Base-by-base conservation (phyloP, 2,329 filamentous ascomycete species). In the Aspergillus costaricaensis region DNA sequence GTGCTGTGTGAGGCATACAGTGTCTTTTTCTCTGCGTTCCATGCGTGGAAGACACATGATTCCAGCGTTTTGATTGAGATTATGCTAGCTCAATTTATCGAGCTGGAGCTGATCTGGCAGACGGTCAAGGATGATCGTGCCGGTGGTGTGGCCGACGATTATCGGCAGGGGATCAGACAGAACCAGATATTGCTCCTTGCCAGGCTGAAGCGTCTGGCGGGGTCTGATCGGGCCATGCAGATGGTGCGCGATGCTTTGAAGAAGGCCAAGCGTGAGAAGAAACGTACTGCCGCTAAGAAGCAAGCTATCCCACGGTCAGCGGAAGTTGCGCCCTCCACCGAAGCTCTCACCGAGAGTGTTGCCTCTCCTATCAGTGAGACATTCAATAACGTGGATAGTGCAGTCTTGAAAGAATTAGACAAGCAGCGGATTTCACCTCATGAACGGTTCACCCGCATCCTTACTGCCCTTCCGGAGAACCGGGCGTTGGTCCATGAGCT, bases 21-120 rank as follows among this genome's bases (percentile, higher is more conserved):
- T 53, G 80, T 85, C 3, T 89, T 87, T 67, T 81, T 85, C 48
- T 82, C 84, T 8, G 85, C 86, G 12, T 88, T 89, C 67, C 82
- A 85, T 61, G 85, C 86, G 4, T 89, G 86, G 86, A 86, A 88
- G 69, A 79, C 85, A 12, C 83, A 86, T 63, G 86, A 89, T 67
- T 85, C 85, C 0, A 85, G 81, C 15, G 82, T 86, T 2, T 73
- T 89, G 49, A 82, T 88, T 61, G 85, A 88, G 65, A 86, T 86
- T 41, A 88, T 89, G 86, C 79, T 89, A 17, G 85, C 84, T 9
- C 86, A 86, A 25, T 89, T 88, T 67, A 84, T 88, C 43, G 86
- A 87, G 68, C 77, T 89, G 17, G 86, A 89, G 67, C 80, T 86
- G 17, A 89, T 89, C 15, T 87, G 86, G 84, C 86, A 88, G 71